Conservation (phyloP, 371 early-diverging fungal species). For the Mucor piriformis region DNA sequence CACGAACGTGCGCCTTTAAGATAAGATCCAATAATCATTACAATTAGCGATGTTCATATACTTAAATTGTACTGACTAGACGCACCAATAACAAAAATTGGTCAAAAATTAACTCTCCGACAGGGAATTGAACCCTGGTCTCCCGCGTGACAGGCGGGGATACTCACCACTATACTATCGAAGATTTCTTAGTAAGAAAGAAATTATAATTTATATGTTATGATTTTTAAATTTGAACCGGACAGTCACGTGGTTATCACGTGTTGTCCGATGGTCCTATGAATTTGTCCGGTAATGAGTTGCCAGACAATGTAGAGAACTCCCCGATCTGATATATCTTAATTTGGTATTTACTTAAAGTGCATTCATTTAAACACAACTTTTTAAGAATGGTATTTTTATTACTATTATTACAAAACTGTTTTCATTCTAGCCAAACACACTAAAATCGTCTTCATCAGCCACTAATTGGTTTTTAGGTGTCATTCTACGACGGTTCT, state of each 20-base stretch:
- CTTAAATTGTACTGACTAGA: not conserved
- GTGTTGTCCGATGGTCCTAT: too few relatives aligned
- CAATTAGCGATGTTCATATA: too few relatives aligned
- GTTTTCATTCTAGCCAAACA: conserved; percentile 23
- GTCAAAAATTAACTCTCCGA: conserved; percentile 10
- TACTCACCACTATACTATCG: conserved; percentile 45
- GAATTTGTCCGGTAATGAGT: too few relatives aligned
- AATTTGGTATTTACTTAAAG: too few relatives aligned
- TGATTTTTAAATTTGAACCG: too few relatives aligned
- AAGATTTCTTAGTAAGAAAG: conserved; percentile 16
- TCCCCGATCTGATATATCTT: too few relatives aligned
- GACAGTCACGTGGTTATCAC: not conserved
- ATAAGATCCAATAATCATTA: too few relatives aligned
- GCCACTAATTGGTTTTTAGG: not conserved
- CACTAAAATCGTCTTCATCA: conserved; percentile 34
- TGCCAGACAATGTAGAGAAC: too few relatives aligned
- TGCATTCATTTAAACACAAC: too few relatives aligned
- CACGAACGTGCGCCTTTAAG: too few relatives aligned
- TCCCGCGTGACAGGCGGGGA: conserved; percentile 48
- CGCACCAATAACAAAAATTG: not conserved
- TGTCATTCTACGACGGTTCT: conserved; percentile 2
- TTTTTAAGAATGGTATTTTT: too few relatives aligned
- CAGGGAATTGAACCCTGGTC: conserved; percentile 47
- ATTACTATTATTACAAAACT: not conserved
- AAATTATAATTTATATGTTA: too few relatives aligned